Evolutionary conservation across 495 filamentous ascomycete genomes (phyloP), one percentile per base, ranked within the genome.

Genomic region (Penicillium canariense): DNA sequence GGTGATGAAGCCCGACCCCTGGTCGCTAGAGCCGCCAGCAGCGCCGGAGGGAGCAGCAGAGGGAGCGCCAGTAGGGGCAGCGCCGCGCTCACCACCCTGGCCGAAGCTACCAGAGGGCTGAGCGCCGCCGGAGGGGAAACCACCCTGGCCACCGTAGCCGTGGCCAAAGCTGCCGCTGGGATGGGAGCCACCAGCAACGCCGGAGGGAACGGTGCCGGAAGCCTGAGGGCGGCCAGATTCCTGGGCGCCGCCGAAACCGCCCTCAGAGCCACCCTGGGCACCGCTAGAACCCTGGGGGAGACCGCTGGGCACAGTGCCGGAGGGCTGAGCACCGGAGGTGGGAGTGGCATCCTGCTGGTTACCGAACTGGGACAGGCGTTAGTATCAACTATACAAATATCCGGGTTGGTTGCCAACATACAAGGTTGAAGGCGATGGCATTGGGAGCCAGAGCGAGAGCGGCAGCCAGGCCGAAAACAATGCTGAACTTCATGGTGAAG

Each of bases 401-500:
- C 17, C 11, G 49, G 57, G 23, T 14, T 30, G 23, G n/a, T 46
- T 30, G 6, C 17, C 14, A 17, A 17, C 46, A 23, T 48, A 48
- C 46, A 28, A 61, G 47, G 27, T 55, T 50, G 47, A 51, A 56
- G 26, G 60, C 63, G 3, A 61, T 58, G 17, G 62, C 60, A 38
- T 56, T 59, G 12, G 60, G 61, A 43, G 58, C 55, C 50, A 71
- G 34, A 53, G 32, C 58, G 32, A 70, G 56, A 48, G 60, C 63
- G 34, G 60, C 63, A 53, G 60, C 59, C 48, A 64, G 52, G 56
- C 67, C 66, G 47, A 70, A 34, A 42, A 58, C 17, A 65, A 66
- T 26, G 44, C 61, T 64, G 51, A 66, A 50, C 62, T 69, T 74
- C 71, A 74, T 72, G 54, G 48, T 70, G 58, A 54, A 56, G 18